phyloP scores from a whole-genome alignment of 1,139 yeast species.

The Hemisphaericaspora subhashii region DNA sequence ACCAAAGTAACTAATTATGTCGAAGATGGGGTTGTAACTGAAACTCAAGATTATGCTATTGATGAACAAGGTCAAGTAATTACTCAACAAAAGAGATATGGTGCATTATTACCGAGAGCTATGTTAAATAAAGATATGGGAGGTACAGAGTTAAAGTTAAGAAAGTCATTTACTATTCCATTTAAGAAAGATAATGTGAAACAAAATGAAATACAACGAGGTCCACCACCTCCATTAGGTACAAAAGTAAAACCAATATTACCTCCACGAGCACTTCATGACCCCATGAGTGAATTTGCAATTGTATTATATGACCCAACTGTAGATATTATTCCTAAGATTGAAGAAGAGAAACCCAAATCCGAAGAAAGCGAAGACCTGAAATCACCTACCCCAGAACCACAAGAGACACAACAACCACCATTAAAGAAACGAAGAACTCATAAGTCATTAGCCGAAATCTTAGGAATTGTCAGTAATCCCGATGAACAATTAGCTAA shows the following conservation, averaged over 20 bases:
- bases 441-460: conserved; percentile 76
- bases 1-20: conserved; percentile 31
- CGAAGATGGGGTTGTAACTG: conserved; percentile 19
- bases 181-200: conserved; percentile 36
- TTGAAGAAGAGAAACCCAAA: conserved; percentile 28
- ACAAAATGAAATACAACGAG: conserved; percentile 21
- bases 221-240: conserved; percentile 80
- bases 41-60: conserved; percentile 19
- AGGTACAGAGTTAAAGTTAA: conserved; percentile 35
- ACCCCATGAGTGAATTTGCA: conserved; percentile 91
- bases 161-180: conserved; percentile 52
- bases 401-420: conserved; percentile 16
- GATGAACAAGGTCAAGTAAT: conserved; percentile 30
- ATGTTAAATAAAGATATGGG: conserved; percentile 27
- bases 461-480: conserved; percentile 66
- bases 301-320: conserved; percentile 96
- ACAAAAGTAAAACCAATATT: conserved; percentile 66
- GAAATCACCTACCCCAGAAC: conserved; percentile 14
- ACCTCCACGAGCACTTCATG: conserved; percentile 89
- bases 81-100: conserved; percentile 31
- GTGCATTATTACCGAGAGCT: conserved; percentile 53
- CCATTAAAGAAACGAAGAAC: conserved; percentile 20
- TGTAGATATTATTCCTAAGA: conserved; percentile 61
- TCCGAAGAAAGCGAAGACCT: conserved; percentile 9
- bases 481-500: conserved; percentile 51